Evolutionary conservation across 2,329 filamentous ascomycete genomes (phyloP).

Genomic region (Paraconiothyrium sp.): DNA sequence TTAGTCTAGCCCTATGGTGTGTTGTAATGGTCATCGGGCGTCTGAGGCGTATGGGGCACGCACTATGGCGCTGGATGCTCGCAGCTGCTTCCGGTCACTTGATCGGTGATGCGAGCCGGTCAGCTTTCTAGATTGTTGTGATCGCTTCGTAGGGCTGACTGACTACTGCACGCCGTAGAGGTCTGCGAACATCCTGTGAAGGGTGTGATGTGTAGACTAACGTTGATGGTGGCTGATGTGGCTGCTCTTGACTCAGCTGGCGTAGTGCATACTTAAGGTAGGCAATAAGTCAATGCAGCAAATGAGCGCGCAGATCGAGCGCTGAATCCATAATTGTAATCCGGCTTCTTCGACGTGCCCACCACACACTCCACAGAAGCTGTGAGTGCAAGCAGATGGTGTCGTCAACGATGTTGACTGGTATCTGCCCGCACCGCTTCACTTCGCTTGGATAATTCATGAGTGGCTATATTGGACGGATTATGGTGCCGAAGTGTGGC

Average conservation of each 20-base stretch:
- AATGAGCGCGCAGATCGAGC: background rate
- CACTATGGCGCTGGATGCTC: constrained; percentile 18
- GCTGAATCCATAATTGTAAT: background rate
- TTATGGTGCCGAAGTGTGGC: background rate
- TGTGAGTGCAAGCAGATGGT: constrained; percentile 1
- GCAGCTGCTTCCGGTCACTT: constrained; percentile 26
- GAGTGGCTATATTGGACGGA: constrained; percentile 6
- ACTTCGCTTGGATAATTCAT: constrained; percentile 9
- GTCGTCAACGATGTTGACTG: constrained; percentile 6
- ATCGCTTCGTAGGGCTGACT: constrained; percentile 3
- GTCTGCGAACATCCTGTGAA: background rate
- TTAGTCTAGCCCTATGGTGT: background rate
- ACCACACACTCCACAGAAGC: background rate
- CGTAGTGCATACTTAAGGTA: background rate
- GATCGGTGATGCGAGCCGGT: constrained; percentile 27
- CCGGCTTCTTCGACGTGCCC: background rate
- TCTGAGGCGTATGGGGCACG: background rate
- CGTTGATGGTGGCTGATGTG: constrained; percentile 7
- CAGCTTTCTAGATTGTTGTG: constrained; percentile 19
- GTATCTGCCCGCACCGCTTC: background rate
- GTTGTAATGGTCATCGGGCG: background rate
- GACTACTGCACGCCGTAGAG: background rate
- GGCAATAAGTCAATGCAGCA: background rate
- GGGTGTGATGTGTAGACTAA: background rate
- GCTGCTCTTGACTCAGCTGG: constrained; percentile 1